These are phyloP conservation scores for Furcasterigmium furcatum DNA, from an alignment of 2,329 filamentous ascomycete species.

Conservation along the genomic window DNA sequence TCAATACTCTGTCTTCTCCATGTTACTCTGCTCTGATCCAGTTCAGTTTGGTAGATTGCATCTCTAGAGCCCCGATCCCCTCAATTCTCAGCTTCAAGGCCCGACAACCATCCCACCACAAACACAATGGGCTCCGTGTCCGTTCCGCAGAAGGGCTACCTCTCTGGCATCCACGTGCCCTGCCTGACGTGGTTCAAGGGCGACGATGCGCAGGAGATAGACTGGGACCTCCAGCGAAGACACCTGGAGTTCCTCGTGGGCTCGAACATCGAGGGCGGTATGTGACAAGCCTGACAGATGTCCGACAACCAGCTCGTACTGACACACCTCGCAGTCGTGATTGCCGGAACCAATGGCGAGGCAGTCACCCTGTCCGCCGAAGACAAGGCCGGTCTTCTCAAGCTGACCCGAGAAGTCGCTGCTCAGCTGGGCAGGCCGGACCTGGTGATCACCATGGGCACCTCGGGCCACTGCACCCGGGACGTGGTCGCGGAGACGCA, in stretches of 20 bases:
- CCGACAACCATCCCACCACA: too few species aligned
- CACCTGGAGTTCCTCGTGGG: conserved; percentile 51
- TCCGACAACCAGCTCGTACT: too few species aligned
- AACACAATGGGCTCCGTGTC: conserved; percentile 22
- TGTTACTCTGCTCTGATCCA: too few species aligned
- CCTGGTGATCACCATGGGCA: conserved; percentile 64
- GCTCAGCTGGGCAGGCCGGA: conserved; percentile 51
- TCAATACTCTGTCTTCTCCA: too few species aligned
- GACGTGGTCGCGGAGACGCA: conserved; percentile 63
- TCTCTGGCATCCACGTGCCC: conserved; percentile 51
- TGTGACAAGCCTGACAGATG: not conserved
- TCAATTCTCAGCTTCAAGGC: too few species aligned
- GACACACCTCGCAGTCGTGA: conserved; percentile 41
- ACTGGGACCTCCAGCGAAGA: conserved; percentile 50
- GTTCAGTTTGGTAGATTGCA: too few species aligned
- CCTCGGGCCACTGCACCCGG: conserved; percentile 61
- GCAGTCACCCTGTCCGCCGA: conserved; percentile 64
- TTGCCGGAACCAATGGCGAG: conserved; percentile 72
- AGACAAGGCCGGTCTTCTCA: conserved; percentile 61
- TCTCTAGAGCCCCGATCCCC: too few species aligned
- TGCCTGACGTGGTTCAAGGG: conserved; percentile 52
- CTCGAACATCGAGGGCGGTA: conserved; percentile 46
- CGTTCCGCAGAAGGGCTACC: conserved; percentile 31
- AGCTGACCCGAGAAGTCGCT: conserved; percentile 57
- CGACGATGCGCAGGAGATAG: conserved; percentile 45